These are phyloP conservation scores for Leccinum arenicola DNA, from an alignment of 768 basidiomycete genomes.

Conservation along the genomic window DNA sequence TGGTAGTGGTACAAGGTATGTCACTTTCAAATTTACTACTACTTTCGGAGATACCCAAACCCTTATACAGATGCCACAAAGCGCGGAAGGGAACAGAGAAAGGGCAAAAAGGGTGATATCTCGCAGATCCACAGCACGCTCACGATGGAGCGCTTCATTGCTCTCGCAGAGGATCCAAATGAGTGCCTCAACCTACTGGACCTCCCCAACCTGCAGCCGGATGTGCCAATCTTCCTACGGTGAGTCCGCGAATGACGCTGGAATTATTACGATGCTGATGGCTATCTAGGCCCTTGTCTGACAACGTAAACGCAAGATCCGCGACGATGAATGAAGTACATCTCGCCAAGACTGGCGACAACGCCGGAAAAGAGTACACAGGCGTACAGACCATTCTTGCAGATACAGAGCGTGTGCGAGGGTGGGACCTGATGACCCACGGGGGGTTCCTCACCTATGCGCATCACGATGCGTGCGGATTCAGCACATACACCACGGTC, in stretches of 20 bases:
- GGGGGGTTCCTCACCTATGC: background rate
- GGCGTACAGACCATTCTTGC: background rate
- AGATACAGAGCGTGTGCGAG: background rate
- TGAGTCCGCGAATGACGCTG: background rate
- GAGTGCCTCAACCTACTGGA: slow-evolving; percentile 1
- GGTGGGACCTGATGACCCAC: slow-evolving; percentile 6
- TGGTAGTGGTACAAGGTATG: no score
- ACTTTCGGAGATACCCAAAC: no score
- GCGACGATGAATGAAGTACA: background rate
- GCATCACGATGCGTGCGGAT: background rate
- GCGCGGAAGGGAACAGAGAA: no score
- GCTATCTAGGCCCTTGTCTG: background rate
- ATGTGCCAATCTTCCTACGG: background rate
- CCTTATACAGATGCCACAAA: no score
- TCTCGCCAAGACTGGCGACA: background rate
- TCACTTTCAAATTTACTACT: no score
- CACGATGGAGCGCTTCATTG: no score
- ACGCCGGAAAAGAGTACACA: background rate
- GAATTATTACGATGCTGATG: no score
- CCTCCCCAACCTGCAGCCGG: background rate
- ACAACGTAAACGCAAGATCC: background rate
- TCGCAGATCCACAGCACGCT: no score
- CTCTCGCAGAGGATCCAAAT: background rate
- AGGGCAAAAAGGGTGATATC: no score
- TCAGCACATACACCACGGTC: background rate